Evolutionary conservation across 1,139 yeast genomes (phyloP), one percentile per base, ranked within the genome.

Genomic region (Magnusiomyces suaveolens): DNA sequence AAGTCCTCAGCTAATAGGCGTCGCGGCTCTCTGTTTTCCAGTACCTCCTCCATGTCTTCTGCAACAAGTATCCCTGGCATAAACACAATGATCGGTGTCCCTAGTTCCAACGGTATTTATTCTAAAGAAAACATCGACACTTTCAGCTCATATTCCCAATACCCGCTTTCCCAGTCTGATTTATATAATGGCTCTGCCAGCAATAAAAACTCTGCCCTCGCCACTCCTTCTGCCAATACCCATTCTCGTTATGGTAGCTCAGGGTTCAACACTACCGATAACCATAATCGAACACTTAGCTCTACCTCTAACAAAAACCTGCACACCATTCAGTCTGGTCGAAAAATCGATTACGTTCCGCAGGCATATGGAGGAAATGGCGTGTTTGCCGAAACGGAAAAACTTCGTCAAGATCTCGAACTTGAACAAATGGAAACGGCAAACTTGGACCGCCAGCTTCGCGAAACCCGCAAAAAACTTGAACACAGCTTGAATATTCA

Each of bases 351-450:
- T 3, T 41, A 41, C 20, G 44, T 36, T 20, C 29, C 51, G 8
- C 43, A 33, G 26, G n/a, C 44, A n/a, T 39, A 36, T 36, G 51
- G 39, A 18, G 3, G 8, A 3, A 4, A 4, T 10, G 44, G 44
- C 25, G 25, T 41, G 4, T 41, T 41, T 41, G 44, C 44, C 10
- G 33, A 25, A 26, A 49, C 49, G n/a, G 65, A 63, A 52, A 56
- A 56, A 48, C 57, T 64, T 46, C 59, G 60, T 51, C 56, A 56
- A 46, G 66, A 64, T 4, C 56, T 64, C 38, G 66, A 64, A n/a
- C 58, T 59, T 43, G 69, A 65, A 51, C 65, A 64, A 52, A 55
- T 57, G 52, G 66, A 65, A 53, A 53, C 63, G 12, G 59, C 57
- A 20, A 56, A 57, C 46, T 59, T 64, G 33, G 64, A 62, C 24